Base-by-base conservation (phyloP, 257 asterid species). In the Schizonepeta tenuifolia region DNA sequence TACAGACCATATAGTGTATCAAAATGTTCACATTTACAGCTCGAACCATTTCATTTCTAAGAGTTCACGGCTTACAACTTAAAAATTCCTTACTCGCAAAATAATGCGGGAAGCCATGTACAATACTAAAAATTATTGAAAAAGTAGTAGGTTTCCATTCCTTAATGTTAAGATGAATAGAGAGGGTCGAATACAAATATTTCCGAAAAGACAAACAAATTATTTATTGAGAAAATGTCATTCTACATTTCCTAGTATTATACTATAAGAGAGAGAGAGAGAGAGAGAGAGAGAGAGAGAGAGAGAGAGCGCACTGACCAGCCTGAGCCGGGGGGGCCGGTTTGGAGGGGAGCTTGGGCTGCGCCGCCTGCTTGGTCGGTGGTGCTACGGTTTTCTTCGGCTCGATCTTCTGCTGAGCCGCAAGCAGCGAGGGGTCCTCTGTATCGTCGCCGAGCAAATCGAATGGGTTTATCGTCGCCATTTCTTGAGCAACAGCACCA, bases 391-490 rank as follows among this genome's bases (percentile, higher is more conserved):
- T 20, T 77, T 85, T 91, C 89, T 85, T 85, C 2, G 87, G 67
- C 79, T 82, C 88, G 75, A 71, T 56, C 87, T 83, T 87, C 64
- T 68, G 83, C 57, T 83, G 85, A 65, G 85, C 82, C 74, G 94
- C 95, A 65, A 88, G 83, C 69, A 70, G 84, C 44, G 84, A 76
- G 2, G 91, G 91, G 69, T 88, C 95, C 75, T 86, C 96, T 36
- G 83, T 10, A 51, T 89, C 96, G 60, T 86, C 95, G 65, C 83
- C 95, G 56, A 92, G 82, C 86, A 92, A 85, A 84, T 88, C 98
- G 67, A 92, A 92, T 4, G 98, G 98, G 75, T 92, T 92, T 71
- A 67, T 3, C 13, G 94, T 83, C 83, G 96, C 91, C 98, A 92
- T 92, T 77, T 44, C 58, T 60, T 61, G 35, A 57, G 68, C 71